Conservation (phyloP, 2,329 filamentous ascomycete genomes). For the Onygenales sp. region DNA sequence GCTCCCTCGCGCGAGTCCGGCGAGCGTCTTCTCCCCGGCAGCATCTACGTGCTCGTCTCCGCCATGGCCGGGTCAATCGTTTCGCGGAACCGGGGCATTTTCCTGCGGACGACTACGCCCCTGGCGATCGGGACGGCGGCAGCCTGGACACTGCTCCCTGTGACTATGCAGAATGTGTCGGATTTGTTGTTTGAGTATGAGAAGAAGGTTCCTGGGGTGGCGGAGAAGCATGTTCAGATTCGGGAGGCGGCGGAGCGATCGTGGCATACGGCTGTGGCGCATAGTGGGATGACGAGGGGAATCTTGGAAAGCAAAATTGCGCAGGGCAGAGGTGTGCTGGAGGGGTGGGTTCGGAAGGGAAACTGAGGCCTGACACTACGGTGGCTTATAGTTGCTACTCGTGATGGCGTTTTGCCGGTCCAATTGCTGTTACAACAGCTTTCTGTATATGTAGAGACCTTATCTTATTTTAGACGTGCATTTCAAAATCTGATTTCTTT, state of each 20-base stretch:
- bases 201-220: constrained; percentile 72
- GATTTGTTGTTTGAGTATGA: constrained; percentile 88
- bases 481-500: not conserved
- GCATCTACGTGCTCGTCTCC: constrained; percentile 85
- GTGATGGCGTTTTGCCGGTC: not conserved
- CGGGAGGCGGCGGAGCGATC: constrained; percentile 61
- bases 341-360: constrained; percentile 87
- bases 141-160: constrained; percentile 73
- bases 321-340: constrained; percentile 64
- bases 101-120: constrained; percentile 69
- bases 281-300: constrained; percentile 58
- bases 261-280: constrained; percentile 63
- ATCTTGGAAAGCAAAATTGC: constrained; percentile 75
- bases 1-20: constrained; percentile 77
- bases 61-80: constrained; percentile 93
- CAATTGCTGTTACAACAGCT: constrained; percentile 1
- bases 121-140: constrained; percentile 71
- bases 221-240: constrained; percentile 67
- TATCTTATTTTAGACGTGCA: not conserved
- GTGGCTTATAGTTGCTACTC: not conserved
- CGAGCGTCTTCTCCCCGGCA: constrained; percentile 81
- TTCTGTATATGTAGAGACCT: constrained; percentile 1
- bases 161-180: constrained; percentile 82
- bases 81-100: constrained; percentile 73
- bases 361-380: constrained; percentile 43